A percentile compares a stretch with the other conserved stretches of the same genome.
phyloP scores from a whole-genome alignment of 2,329 filamentous ascomycete species.

The Biscogniauxia sp. region DNA sequence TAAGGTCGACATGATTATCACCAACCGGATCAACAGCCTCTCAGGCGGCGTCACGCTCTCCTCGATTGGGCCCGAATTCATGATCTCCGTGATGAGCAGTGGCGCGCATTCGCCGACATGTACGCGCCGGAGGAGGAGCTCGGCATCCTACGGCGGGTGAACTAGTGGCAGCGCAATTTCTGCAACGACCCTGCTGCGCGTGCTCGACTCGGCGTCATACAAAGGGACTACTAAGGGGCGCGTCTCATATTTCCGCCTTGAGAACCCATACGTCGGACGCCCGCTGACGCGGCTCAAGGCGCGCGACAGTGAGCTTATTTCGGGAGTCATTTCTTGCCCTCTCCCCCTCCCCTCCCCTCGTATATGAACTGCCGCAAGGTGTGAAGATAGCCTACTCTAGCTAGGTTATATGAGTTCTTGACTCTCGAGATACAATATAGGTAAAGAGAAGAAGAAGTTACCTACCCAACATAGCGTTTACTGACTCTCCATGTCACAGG shows the following conservation, averaged over 20 bases:
- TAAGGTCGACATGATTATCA: slow-evolving; percentile 8
- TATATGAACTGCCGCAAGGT: too few species aligned
- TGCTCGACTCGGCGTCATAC: slow-evolving; percentile 11
- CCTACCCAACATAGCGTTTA: too few species aligned
- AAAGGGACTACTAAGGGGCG: slow-evolving; percentile 9
- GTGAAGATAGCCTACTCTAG: too few species aligned
- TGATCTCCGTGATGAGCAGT: slow-evolving; percentile 10
- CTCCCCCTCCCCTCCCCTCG: too few species aligned
- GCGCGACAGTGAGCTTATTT: not conserved
- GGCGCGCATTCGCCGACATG: slow-evolving; percentile 9
- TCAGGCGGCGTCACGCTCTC: slow-evolving; percentile 1
- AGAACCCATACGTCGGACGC: slow-evolving; percentile 5
- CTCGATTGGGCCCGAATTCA: slow-evolving; percentile 12
- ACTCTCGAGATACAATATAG: too few species aligned
- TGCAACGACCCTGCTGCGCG: slow-evolving; percentile 7
- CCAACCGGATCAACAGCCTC: slow-evolving; percentile 5
- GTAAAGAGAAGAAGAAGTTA: too few species aligned
- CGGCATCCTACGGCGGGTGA: slow-evolving; percentile 8
- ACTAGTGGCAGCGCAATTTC: slow-evolving; percentile 13
- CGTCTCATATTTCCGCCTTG: slow-evolving; percentile 4
- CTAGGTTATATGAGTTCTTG: too few species aligned
- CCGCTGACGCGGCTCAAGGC: slow-evolving; percentile 3
- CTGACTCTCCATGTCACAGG: too few species aligned
- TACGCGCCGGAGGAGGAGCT: slow-evolving; percentile 12
- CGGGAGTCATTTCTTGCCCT: too few species aligned